Evolutionary conservation across 1,284 basidiomycete species (phyloP), one percentile per base, ranked within the genome.

Genomic region (Sporisorium reilianum): DNA sequence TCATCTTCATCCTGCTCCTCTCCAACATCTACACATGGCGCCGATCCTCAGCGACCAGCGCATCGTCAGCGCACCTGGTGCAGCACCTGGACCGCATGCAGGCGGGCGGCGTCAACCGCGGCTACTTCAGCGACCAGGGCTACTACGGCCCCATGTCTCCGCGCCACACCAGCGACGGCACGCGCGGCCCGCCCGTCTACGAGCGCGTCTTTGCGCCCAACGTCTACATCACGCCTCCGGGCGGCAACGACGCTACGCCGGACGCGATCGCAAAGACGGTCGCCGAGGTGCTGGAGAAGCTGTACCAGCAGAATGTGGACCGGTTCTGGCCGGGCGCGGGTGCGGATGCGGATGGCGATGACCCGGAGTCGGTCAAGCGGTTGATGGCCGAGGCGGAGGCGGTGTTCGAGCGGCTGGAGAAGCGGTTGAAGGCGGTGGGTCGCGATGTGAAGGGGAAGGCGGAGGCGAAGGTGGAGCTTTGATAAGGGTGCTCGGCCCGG

Each of bases 291-390:
- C 46, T 85, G 56, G 72, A 82, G 52, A 78, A 77, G 25, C 79
- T 83, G 62, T 84, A 85, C 59, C 58, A 42, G 46, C 46, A 44
- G 55, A 56, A 51, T 44, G 30, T 44, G 12, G 62, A 64, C 23
- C 34, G 41, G 3, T 54, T 56, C 53, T 48, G 44, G 28, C 32
- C 46, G 2, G 30, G 8, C 8, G 14, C 25, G n/a, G 36, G 49
- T 8, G 55, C 34, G 28, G 34, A 32, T 26, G 41, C 26, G 38
- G 49, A 42, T 10, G 53, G 18, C 30, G 83, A 85, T 67, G 87
- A 87, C 67, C 85, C 92, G 77, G 89, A 91, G 75, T 74, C 83
- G 55, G 86, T 91, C 28, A 64, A 64, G 50, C 53, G 42, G 45
- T 20, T 72, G 49, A 38, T 72, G 3, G 54, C 41, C 1, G 60